Evolutionary conservation across 2,329 filamentous ascomycete species (phyloP).

Genomic region (Diaporthe sp.): DNA sequence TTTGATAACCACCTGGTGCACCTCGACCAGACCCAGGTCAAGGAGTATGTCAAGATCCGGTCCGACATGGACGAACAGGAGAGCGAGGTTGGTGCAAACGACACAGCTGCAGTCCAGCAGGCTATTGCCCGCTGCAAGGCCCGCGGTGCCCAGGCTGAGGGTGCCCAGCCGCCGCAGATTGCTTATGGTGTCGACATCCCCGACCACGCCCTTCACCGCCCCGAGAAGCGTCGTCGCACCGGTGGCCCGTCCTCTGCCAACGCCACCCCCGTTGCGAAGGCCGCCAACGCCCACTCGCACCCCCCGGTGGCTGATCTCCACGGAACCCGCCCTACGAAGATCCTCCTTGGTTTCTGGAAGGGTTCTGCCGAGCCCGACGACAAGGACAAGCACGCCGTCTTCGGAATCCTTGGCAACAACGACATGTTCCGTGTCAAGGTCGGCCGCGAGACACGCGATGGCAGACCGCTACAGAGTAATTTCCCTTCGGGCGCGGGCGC

Average conservation of each 20-base stretch:
- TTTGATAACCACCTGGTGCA: conserved; percentile 70
- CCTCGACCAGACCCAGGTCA: conserved; percentile 69
- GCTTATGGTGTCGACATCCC: conserved; percentile 67
- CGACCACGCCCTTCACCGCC: conserved; percentile 55
- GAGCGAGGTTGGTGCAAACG: conserved; percentile 55
- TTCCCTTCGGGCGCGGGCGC: conserved; percentile 73
- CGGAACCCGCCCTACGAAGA: conserved; percentile 69
- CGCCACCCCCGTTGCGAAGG: conserved; percentile 11
- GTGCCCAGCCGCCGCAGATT: conserved; percentile 57
- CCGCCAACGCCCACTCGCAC: neutral
- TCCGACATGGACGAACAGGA: conserved; percentile 56
- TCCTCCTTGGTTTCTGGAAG: conserved; percentile 72
- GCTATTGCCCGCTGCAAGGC: conserved; percentile 60
- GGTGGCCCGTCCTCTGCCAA: conserved; percentile 44
- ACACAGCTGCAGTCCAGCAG: conserved; percentile 61
- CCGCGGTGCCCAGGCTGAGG: conserved; percentile 59
- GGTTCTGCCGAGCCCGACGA: conserved; percentile 63
- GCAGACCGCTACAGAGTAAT: conserved; percentile 70
- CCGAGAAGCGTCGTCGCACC: conserved; percentile 64
- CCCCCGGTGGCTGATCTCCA: conserved; percentile 57
- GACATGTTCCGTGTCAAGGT: conserved; percentile 77
- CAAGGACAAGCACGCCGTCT: conserved; percentile 72
- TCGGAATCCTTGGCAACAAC: conserved; percentile 73
- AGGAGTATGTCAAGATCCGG: conserved; percentile 73
- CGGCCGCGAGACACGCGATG: conserved; percentile 71